Evolutionary conservation across 2,329 filamentous ascomycete genomes (phyloP).

Genomic region (Aureobasidium mangrovei): DNA sequence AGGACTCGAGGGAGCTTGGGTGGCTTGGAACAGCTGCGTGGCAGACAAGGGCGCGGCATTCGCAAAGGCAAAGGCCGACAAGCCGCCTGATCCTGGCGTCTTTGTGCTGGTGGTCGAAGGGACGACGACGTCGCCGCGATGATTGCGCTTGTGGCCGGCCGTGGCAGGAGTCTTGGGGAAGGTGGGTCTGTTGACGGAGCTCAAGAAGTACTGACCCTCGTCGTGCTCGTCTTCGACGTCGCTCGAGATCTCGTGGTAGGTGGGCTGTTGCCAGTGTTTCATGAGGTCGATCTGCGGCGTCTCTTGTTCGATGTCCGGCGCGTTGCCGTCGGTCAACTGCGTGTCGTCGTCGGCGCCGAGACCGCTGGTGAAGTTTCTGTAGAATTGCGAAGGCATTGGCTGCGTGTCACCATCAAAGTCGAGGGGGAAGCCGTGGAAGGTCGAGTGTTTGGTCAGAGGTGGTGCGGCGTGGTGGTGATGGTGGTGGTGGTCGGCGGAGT

Average conservation of each 20-base stretch:
- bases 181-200: conserved; percentile 21
- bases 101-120: conserved; percentile 32
- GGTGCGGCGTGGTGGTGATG: conserved; percentile 4
- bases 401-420: conserved; percentile 37
- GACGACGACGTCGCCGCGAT: conserved; percentile 33
- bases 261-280: conserved; percentile 19
- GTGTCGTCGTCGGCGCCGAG: conserved; percentile 20
- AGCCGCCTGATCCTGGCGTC: conserved; percentile 31
- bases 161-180: conserved; percentile 35
- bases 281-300: conserved; percentile 27
- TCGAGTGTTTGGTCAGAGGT: conserved; percentile 20
- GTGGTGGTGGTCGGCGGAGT: conserved; percentile 5
- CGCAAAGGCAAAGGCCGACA: conserved; percentile 24
- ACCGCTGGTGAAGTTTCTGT: conserved; percentile 33
- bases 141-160: conserved; percentile 32
- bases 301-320: conserved; percentile 20
- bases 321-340: not conserved
- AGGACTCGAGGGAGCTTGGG: conserved; percentile 38
- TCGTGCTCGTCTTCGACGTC: conserved; percentile 16
- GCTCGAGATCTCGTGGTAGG: conserved; percentile 21
- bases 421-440: conserved; percentile 28
- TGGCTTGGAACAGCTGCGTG: conserved; percentile 39
- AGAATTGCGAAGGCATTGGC: conserved; percentile 38
- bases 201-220: conserved; percentile 14
- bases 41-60: conserved; percentile 32